phyloP scores from a whole-genome alignment of 352 stramenopile genomes.

The Phytophthora tubulina region DNA sequence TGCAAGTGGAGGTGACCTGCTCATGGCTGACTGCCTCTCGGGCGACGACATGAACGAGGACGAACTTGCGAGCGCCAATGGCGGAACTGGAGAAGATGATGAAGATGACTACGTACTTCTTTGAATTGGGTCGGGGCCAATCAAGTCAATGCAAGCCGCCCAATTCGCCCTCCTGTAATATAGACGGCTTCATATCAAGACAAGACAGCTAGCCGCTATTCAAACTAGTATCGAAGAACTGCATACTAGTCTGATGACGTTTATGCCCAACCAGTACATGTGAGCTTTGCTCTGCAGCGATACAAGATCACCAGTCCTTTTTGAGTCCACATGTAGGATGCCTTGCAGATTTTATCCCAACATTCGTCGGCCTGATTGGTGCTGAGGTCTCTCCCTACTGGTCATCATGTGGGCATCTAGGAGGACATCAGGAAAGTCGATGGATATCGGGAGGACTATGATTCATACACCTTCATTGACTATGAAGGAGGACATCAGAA shows the following conservation, averaged over 20 bases:
- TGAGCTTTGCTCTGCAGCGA: constrained; percentile 22
- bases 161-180: constrained; percentile 33
- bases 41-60: constrained; percentile 72
- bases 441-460: no score
- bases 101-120: constrained; percentile 84
- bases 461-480: no score
- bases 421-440: background rate
- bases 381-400: background rate
- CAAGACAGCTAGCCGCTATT: constrained; percentile 23
- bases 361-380: background rate
- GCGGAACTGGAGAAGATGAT: constrained; percentile 44
- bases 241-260: constrained; percentile 24
- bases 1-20: constrained; percentile 53
- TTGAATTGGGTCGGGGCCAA: constrained; percentile 35
- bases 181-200: constrained; percentile 42
- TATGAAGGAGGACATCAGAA: no score
- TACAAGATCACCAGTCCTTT: constrained; percentile 11
- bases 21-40: constrained; percentile 69
- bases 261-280: constrained; percentile 29
- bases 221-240: constrained; percentile 12
- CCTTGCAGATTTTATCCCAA: background rate
- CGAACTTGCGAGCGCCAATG: constrained; percentile 31
- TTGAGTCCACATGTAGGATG: background rate
- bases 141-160: constrained; percentile 28
- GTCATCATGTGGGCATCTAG: background rate